Evolutionary conservation across 176 grass and related monocot species (phyloP).

Genomic region (Zizania latifolia): DNA sequence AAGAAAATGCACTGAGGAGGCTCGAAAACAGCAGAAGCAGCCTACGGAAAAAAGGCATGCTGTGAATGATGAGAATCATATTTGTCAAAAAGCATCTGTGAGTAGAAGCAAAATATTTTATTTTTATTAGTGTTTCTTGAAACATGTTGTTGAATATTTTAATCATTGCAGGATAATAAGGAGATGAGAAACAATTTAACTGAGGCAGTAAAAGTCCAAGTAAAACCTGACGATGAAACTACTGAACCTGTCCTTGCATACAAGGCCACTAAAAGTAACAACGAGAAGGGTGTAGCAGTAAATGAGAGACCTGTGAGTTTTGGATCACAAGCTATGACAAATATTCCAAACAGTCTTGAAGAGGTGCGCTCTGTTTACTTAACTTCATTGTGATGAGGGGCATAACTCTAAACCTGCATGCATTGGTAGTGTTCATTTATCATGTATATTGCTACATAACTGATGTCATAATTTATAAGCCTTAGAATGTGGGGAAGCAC

Average conservation of each 20-base stretch:
- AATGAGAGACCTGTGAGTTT: slow-evolving; percentile 33
- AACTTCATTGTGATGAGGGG: not conserved
- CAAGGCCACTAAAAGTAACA: slow-evolving; percentile 1
- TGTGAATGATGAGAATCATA: slow-evolving; percentile 41
- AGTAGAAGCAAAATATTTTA: slow-evolving; percentile 37
- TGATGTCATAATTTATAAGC: not conserved
- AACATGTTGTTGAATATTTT: not conserved
- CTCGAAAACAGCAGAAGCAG: slow-evolving; percentile 52
- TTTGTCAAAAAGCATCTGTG: slow-evolving; percentile 45
- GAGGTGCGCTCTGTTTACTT: slow-evolving; percentile 44
- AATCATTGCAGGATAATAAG: slow-evolving; percentile 35
- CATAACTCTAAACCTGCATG: not conserved
- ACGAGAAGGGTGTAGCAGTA: slow-evolving; percentile 2
- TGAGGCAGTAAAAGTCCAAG: slow-evolving; percentile 24
- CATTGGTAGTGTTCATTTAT: not conserved
- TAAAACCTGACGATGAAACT: slow-evolving; percentile 23
- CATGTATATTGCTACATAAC: not conserved
- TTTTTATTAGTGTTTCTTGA: not conserved
- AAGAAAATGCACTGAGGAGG: slow-evolving; percentile 53
- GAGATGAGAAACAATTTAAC: slow-evolving; percentile 35
- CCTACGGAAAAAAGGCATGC: slow-evolving; percentile 31
- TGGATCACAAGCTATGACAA: slow-evolving; percentile 19
- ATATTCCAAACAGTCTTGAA: slow-evolving; percentile 14
- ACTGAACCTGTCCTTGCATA: slow-evolving; percentile 12
- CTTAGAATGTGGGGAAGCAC: not conserved